A percentile compares a stretch with the other conserved stretches of the same genome.
phyloP scores from a whole-genome alignment of 192 early-diverging fungal genomes.

The Geranomyces michiganensis region DNA sequence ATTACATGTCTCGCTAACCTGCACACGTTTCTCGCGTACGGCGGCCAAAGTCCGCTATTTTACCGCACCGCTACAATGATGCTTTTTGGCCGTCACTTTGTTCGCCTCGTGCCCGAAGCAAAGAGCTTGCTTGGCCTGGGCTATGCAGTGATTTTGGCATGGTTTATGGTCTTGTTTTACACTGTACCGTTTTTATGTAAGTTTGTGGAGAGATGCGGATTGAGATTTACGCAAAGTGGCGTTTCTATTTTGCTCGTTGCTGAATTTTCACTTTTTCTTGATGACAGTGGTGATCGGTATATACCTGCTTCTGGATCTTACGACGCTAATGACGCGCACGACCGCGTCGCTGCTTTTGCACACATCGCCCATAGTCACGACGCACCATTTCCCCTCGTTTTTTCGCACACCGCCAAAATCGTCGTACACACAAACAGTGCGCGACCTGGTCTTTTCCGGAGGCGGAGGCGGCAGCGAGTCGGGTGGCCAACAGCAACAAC shows the following conservation, averaged over 20 bases:
- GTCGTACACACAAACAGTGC: conserved; percentile 27
- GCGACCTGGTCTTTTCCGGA: conserved; percentile 15
- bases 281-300: conserved; percentile 22
- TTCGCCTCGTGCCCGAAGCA: conserved; percentile 44
- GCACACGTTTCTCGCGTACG: conserved; percentile 35
- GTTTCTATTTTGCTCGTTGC: background rate
- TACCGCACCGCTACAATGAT: conserved; percentile 48
- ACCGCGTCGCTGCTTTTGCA: conserved; percentile 26
- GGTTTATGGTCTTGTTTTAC: conserved; percentile 49
- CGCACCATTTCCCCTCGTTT: conserved; percentile 27
- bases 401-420: conserved; percentile 14
- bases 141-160: conserved; percentile 44
- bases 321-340: conserved; percentile 21
- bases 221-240: too few relatives aligned
- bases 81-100: conserved; percentile 45
- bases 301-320: conserved; percentile 15
- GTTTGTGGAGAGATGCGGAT: too few relatives aligned
- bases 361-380: conserved; percentile 24
- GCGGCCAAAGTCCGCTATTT: conserved; percentile 36
- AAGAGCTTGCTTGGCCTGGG: conserved; percentile 37
- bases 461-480: background rate
- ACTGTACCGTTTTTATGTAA: conserved; percentile 41
- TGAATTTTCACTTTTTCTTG: background rate
- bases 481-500: conserved; percentile 12
- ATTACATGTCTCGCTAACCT: conserved; percentile 30